phyloP scores from a whole-genome alignment of 176 grass and related monocot species.

The Juncus inflexus region DNA sequence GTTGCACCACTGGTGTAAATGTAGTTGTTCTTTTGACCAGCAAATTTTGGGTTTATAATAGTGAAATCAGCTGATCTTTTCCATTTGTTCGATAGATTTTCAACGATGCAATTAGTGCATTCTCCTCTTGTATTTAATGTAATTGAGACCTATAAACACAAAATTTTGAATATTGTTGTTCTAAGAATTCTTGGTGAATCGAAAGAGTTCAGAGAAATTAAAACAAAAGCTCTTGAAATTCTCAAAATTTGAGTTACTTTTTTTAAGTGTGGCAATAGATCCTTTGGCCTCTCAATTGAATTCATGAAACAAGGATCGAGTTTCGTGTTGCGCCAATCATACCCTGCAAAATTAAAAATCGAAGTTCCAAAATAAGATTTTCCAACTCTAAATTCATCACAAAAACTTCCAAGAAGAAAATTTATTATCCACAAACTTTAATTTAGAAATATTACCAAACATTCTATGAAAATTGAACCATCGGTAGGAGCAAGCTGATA shows the following conservation, averaged over 20 bases:
- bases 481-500: slow-evolving; percentile 79
- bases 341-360: slow-evolving; percentile 38
- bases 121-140: slow-evolving; percentile 52
- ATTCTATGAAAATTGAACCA: slow-evolving; percentile 90
- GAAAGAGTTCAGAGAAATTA: too few species aligned
- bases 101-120: slow-evolving; percentile 36
- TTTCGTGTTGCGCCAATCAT: slow-evolving; percentile 62
- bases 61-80: slow-evolving; percentile 65
- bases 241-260: slow-evolving; percentile 31
- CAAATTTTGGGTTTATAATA: slow-evolving; percentile 54
- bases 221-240: too few species aligned
- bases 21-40: slow-evolving; percentile 49
- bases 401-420: slow-evolving; percentile 2
- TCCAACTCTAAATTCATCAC: neutral
- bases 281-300: slow-evolving; percentile 26
- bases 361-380: neutral
- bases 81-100: slow-evolving; percentile 48
- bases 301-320: slow-evolving; percentile 96
- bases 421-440: neutral
- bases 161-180: neutral
- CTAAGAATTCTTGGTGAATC: too few species aligned
- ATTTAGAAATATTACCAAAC: slow-evolving; percentile 55
- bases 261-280: slow-evolving; percentile 59
- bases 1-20: slow-evolving; percentile 51
- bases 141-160: slow-evolving; percentile 49